Conservation (phyloP, 768 basidiomycete species). For the Auricularia cornea region DNA sequence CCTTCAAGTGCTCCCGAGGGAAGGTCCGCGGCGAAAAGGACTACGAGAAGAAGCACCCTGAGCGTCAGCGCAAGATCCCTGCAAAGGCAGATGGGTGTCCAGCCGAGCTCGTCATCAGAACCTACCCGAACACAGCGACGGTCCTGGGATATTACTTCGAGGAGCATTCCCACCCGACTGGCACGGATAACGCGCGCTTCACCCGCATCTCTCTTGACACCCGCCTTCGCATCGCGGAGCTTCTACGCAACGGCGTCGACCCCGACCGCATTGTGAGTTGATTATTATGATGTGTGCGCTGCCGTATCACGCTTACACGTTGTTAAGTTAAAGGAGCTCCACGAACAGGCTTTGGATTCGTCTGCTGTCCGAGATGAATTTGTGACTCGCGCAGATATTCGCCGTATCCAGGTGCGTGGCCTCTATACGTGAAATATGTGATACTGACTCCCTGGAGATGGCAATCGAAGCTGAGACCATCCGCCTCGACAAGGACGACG, state of each 20-base stretch:
- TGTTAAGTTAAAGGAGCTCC: background rate
- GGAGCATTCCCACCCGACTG: background rate
- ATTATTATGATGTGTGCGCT: background rate
- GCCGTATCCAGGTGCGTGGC: background rate
- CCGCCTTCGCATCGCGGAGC: background rate
- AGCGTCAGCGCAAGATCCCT: background rate
- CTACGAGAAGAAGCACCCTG: background rate
- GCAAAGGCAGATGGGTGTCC: background rate
- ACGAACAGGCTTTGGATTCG: no score
- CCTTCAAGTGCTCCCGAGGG: background rate
- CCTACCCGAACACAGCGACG: background rate
- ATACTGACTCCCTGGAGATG: no score
- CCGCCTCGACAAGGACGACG: constrained; percentile 7
- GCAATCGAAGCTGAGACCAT: constrained; percentile 9
- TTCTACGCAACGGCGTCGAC: background rate
- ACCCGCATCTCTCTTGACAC: background rate
- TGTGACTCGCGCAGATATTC: background rate
- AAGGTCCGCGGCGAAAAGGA: background rate
- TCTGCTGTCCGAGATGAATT: background rate
- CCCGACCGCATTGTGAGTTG: background rate
- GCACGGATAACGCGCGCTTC: background rate
- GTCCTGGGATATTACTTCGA: background rate
- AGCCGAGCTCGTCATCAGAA: background rate
- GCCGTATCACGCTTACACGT: no score
- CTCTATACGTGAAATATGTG: no score